Percentiles rank a stretch among this genome's conserved stretches.
phyloP scores from a whole-genome alignment of 2,329 filamentous ascomycete species.

The Helminthosporium solani region DNA sequence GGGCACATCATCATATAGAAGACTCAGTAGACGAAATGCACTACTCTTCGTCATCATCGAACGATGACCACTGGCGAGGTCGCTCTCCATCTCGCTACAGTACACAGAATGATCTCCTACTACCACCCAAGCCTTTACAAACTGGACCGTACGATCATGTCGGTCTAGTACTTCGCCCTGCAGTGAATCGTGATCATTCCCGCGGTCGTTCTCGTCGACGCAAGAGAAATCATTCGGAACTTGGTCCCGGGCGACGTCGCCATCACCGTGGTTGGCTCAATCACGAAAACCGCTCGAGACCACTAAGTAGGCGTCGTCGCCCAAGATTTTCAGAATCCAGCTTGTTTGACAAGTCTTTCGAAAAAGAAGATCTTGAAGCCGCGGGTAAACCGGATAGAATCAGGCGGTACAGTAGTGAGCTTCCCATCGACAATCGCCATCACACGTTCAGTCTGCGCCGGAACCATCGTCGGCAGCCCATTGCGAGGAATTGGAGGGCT shows the following conservation, averaged over 20 bases:
- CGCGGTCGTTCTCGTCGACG: conserved; percentile 29
- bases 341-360: conserved; percentile 17
- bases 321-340: conserved; percentile 15
- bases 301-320: conserved; percentile 7
- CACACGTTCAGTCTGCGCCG: conserved; percentile 46
- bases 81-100: conserved; percentile 14
- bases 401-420: conserved; percentile 18
- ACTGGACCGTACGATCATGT: conserved; percentile 28
- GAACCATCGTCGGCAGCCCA: conserved; percentile 60
- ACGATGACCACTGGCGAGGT: conserved; percentile 1
- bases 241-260: conserved; percentile 9
- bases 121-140: conserved; percentile 24
- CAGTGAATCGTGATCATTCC: conserved; percentile 21
- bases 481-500: conserved; percentile 71
- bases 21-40: conserved; percentile 1
- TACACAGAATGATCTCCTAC: conserved; percentile 23
- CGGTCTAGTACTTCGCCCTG: conserved; percentile 31
- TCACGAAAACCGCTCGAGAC: conserved; percentile 8
- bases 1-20: conserved; percentile 24
- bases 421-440: conserved; percentile 25
- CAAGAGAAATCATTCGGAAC: conserved; percentile 3
- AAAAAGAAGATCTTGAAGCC: conserved; percentile 16
- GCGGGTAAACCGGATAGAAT: conserved; percentile 8
- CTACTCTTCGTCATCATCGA: conserved; percentile 15
- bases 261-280: conserved; percentile 14